Evolutionary conservation across 2,329 filamentous ascomycete species (phyloP).

Genomic region (Fusarium sp.): DNA sequence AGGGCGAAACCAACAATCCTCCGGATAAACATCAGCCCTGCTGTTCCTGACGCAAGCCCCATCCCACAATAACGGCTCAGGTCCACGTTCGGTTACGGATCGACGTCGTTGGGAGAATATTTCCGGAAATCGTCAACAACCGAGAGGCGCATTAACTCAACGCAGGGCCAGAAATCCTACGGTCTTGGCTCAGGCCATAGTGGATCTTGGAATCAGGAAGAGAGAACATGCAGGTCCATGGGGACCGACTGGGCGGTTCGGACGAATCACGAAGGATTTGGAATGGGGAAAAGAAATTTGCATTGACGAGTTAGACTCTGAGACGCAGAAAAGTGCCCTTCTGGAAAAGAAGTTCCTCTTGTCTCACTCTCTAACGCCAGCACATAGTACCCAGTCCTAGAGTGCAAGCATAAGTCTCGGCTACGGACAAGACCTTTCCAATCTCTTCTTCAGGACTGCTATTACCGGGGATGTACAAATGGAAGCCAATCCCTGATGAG

Average conservation of each 20-base stretch:
- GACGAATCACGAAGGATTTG: background rate
- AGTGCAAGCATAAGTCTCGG: background rate
- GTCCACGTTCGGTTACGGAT: slow-evolving; percentile 6
- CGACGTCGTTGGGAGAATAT: background rate
- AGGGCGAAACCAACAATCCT: background rate
- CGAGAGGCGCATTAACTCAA: background rate
- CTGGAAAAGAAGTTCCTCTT: background rate
- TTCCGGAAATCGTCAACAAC: background rate
- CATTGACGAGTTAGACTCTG: background rate
- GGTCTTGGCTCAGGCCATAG: slow-evolving; percentile 5
- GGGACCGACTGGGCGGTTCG: background rate
- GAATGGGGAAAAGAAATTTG: background rate
- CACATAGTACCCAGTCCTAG: too few relatives aligned
- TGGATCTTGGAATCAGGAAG: slow-evolving; percentile 1
- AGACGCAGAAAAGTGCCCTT: background rate
- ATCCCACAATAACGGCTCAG: background rate
- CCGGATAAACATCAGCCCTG: background rate
- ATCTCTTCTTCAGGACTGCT: background rate
- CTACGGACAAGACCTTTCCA: background rate
- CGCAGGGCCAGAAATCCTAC: background rate
- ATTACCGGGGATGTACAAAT: background rate
- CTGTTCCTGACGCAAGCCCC: background rate
- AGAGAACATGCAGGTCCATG: background rate
- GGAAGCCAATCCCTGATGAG: slow-evolving; percentile 10
- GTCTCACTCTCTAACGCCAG: background rate